Base-by-base conservation (phyloP, 345 rosid species). In the Cardamine chenopodiifolia region DNA sequence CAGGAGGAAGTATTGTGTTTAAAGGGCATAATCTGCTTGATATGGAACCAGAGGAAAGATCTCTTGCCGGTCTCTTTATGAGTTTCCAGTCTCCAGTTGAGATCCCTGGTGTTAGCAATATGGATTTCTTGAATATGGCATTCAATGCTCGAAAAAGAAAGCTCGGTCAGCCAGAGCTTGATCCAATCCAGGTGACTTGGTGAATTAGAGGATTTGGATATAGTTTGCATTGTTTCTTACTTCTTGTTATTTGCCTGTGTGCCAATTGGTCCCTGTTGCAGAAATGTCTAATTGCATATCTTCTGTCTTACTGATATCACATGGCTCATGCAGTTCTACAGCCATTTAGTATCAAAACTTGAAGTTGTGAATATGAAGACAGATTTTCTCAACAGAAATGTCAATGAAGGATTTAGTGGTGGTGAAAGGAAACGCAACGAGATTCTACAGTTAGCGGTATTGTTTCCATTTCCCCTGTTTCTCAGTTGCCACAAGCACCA, bases 361-460 rank as follows among this genome's bases (percentile, higher is more conserved):
- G 87, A 86, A 75, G 83, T 82, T 35, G 86, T 95, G 84, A 95
- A 90, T 79, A 92, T 92, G 96, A 89, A 89, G 85, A 87, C 78
- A 0, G 98, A 92, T 82, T 95, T 90, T 79, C 90, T 95, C 28
- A 88, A 90, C 77, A 84, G 99, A 84, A 95, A 95, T 82, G 99
- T 96, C 34, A 92, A 96, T 82, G 99, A 90, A 87, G 99, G 99
- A 25, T 95, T 95, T 73, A 95, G 99, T 67, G 98, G 99, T 13
- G 99, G 98, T 67, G 98, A 96, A 85, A 92, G 85, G 81, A 96
- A 96, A 75, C 97, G 94, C 68, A 96, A 96, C 29, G 99, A 96
- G 81, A 92, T 92, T 74, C 81, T 90, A 34, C 98, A 96, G 75
- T 96, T 96, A 34, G 97, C 97, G 86, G 98, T 92, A 87, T 45